Conservation (phyloP, 2,329 filamentous ascomycete genomes). For the Claviceps quebecensis region DNA sequence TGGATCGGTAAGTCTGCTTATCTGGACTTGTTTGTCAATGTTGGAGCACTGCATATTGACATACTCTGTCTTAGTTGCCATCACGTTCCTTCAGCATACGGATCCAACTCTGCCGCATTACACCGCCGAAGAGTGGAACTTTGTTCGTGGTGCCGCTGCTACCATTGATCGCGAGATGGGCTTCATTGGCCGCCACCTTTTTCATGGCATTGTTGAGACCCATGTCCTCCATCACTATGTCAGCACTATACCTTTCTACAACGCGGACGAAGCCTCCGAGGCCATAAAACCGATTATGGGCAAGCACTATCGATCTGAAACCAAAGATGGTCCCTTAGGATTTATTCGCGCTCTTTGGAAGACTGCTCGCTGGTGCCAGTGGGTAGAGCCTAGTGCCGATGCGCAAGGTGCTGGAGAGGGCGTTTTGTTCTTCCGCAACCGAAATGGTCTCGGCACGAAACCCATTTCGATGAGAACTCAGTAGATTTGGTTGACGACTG, state of each 20-base stretch:
- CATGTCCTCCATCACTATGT: slow-evolving; percentile 98
- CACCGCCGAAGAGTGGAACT: slow-evolving; percentile 75
- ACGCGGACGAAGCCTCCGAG: slow-evolving; percentile 86
- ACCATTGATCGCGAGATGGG: slow-evolving; percentile 97
- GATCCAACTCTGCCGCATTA: slow-evolving; percentile 92
- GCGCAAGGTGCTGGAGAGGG: slow-evolving; percentile 69
- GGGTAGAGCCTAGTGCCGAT: slow-evolving; percentile 83
- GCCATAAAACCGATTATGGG: slow-evolving; percentile 95
- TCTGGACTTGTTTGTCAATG: not conserved
- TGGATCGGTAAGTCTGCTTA: slow-evolving; percentile 67
- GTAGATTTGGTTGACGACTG: not conserved
- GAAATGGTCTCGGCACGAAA: slow-evolving; percentile 64
- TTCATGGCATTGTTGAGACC: slow-evolving; percentile 95
- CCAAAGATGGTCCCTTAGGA: slow-evolving; percentile 59
- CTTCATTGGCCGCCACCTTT: slow-evolving; percentile 77
- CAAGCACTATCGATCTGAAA: slow-evolving; percentile 79
- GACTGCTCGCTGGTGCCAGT: slow-evolving; percentile 79
- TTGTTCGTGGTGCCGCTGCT: slow-evolving; percentile 80
- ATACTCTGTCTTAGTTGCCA: slow-evolving; percentile 53
- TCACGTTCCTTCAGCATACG: slow-evolving; percentile 95
- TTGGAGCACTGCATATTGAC: not conserved
- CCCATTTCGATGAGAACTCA: slow-evolving; percentile 15
- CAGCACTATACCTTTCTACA: slow-evolving; percentile 90
- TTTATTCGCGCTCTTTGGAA: slow-evolving; percentile 77
- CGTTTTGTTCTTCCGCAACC: slow-evolving; percentile 90